Evolutionary conservation across 768 basidiomycete genomes (phyloP), one percentile per base, ranked within the genome.

Genomic region (Astraeus odoratus): DNA sequence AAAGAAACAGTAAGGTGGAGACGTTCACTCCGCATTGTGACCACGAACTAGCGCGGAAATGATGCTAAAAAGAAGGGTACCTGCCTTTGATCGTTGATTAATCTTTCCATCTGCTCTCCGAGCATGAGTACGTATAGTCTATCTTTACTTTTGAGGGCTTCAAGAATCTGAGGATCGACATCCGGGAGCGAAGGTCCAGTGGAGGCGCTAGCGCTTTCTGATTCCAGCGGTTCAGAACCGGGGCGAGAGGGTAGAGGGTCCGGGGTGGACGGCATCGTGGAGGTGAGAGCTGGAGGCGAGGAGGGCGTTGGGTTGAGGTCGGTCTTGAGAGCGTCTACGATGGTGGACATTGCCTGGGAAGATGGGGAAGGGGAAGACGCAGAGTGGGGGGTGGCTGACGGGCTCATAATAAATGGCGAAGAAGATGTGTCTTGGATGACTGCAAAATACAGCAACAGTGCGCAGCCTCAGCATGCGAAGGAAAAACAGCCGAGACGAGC

Each of bases 121-220:
- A 92, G 75, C 71, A 86, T 90, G 56, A 92, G 69, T 38, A 92
- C 87, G 63, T 82, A 92, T 50, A 92, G 73, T 59, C 89, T 76
- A 65, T 92, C 89, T 69, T 92, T 92, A 74, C 82, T 83, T 65
- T 73, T 79, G 51, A 92, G 83, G 18, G 90, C 89, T 62, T 92
- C 88, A 56, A 91, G 57, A 55, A 92, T 88, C 64, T 84, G 82
- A 8, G 78, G 73, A 70, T 91, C 88, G 51, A 81, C 77, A 49
- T 86, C 86, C 16, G 47, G 20, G 46, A 57, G 50, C 34, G 49
- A 36, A 45, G 60, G 52, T 39, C 42, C 29, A 26, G 60, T 63
- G 25, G 48, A 29, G 46, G 51, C 54, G 12, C 45, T 57, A 8
- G 57, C 60, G 44, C 49, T 44, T 35, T 66, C 68, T 1, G 51